A percentile compares a stretch with the other conserved stretches of the same genome.
phyloP scores from a whole-genome alignment of 345 rosid species.

The Angophora floribunda region DNA sequence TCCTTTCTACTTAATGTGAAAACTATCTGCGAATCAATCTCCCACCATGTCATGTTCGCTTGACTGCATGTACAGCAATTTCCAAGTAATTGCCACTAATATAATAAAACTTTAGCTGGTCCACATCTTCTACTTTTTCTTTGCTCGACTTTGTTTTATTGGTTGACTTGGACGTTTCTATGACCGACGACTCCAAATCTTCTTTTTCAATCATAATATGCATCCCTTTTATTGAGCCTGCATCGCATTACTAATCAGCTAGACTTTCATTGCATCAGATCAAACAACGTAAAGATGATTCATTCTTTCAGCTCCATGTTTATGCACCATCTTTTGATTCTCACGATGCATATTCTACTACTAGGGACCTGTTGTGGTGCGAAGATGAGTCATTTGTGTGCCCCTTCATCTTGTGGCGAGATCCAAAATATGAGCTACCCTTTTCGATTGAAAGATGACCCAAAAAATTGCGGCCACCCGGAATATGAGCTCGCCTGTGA shows the following conservation, averaged over 20 bases:
- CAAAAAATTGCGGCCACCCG: not conserved
- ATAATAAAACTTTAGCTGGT: not conserved
- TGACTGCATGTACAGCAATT: not conserved
- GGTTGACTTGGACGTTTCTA: not conserved
- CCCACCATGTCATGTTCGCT: not conserved
- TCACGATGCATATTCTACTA: not conserved
- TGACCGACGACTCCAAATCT: not conserved
- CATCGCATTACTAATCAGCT: not conserved
- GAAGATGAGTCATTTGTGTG: not conserved
- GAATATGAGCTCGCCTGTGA: not conserved
- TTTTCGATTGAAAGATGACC: not conserved
- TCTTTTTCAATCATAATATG: not conserved
- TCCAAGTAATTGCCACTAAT: not conserved
- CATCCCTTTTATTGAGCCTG: not conserved
- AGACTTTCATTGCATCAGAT: not conserved
- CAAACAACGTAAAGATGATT: not conserved
- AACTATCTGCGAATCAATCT: not conserved
- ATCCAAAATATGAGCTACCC: not conserved
- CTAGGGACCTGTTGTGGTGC: not conserved
- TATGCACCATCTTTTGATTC: not conserved
- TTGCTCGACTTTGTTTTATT: not conserved
- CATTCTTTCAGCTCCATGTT: accelerated
- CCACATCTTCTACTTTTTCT: not conserved
- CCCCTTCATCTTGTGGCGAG: not conserved
- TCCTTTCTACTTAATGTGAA: not conserved